Evolutionary conservation across 352 stramenopile species (phyloP).

Genomic region (Phytophthora citricola): DNA sequence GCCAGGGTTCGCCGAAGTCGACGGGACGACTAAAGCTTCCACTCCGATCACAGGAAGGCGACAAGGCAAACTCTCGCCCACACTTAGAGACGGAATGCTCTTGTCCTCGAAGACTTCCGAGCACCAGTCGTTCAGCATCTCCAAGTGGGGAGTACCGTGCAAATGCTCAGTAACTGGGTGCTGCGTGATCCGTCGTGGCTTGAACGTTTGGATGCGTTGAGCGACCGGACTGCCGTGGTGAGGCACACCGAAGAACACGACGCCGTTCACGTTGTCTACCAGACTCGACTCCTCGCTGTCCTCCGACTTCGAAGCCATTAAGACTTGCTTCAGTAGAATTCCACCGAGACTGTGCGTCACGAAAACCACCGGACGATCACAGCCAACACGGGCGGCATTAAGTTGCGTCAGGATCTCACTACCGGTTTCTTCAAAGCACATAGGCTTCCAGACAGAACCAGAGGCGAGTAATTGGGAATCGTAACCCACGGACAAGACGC

Average conservation of each 20-base stretch:
- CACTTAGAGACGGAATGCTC: constrained; percentile 63
- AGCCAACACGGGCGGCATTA: constrained; percentile 64
- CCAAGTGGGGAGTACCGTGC: constrained; percentile 74
- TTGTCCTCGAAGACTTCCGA: constrained; percentile 56
- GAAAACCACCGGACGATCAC: constrained; percentile 77
- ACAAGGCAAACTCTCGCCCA: constrained; percentile 73
- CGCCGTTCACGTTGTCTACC: constrained; percentile 69
- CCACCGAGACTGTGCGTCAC: constrained; percentile 89
- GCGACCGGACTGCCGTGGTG: constrained; percentile 84
- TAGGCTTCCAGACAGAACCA: constrained; percentile 77
- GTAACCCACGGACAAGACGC: constrained; percentile 85
- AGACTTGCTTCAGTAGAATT: constrained; percentile 82
- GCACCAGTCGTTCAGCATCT: constrained; percentile 87
- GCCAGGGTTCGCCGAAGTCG: constrained; percentile 69
- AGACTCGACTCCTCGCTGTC: constrained; percentile 29
- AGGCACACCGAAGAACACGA: constrained; percentile 83
- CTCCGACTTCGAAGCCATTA: constrained; percentile 53
- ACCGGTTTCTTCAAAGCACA: constrained; percentile 77
- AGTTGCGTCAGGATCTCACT: constrained; percentile 71
- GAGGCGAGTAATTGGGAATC: constrained; percentile 80
- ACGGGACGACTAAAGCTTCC: constrained; percentile 77
- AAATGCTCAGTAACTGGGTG: constrained; percentile 79
- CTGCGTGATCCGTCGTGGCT: constrained; percentile 53
- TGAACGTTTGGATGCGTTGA: constrained; percentile 68
- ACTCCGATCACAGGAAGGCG: constrained; percentile 70